Conservation (phyloP, 129 eudicot genomes). For the Pulicaria dysenterica region DNA sequence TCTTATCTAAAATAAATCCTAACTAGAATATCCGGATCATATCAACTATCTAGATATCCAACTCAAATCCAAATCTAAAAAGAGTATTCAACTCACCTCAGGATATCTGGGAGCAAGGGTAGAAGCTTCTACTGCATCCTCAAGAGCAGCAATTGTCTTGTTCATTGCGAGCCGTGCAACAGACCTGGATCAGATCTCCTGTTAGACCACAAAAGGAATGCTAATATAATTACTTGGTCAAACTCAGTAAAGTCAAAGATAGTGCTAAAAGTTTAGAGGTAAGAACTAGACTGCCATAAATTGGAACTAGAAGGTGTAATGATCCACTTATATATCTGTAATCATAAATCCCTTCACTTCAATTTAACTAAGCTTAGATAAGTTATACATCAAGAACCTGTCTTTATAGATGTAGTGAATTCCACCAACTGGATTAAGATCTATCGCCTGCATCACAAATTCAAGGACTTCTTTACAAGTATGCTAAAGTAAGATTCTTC, state of each 20-base stretch:
- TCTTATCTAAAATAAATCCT: no score
- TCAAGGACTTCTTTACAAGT: slow-evolving; percentile 1
- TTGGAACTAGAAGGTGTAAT: neutral
- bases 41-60: no score
- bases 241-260: slow-evolving; percentile 17
- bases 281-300: slow-evolving; percentile 12
- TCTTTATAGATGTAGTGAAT: slow-evolving; percentile 54
- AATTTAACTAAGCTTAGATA: neutral
- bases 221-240: slow-evolving; percentile 10
- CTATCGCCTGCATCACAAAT: slow-evolving; percentile 64
- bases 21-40: no score
- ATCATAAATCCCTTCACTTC: neutral
- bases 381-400: slow-evolving; percentile 49
- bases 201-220: slow-evolving; percentile 26
- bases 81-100: slow-evolving; percentile 43
- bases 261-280: neutral
- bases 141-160: slow-evolving; percentile 65
- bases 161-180: slow-evolving; percentile 62
- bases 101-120: slow-evolving; percentile 58
- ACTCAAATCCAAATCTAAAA: neutral
- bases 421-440: slow-evolving; percentile 78
- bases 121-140: slow-evolving; percentile 71
- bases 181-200: slow-evolving; percentile 24
- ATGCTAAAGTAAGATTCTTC: slow-evolving; percentile 6
- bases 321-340: neutral